These are phyloP conservation scores for Quercus phellos DNA, from an alignment of 331 rosid genomes.

Conservation along the genomic window DNA sequence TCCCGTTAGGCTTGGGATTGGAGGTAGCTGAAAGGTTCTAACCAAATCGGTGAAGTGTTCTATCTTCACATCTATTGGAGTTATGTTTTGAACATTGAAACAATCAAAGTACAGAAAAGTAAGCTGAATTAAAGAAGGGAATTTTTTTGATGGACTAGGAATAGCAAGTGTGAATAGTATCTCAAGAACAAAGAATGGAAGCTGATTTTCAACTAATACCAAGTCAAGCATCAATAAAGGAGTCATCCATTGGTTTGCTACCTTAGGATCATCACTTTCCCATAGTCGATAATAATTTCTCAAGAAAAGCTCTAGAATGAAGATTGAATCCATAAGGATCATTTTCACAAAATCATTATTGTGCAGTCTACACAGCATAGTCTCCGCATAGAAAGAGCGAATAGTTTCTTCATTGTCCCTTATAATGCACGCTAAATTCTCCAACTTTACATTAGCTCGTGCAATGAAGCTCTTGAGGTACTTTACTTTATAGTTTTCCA, in stretches of 20 bases:
- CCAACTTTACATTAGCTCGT: background rate
- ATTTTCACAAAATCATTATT: background rate
- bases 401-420: background rate
- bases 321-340: background rate
- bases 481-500: background rate
- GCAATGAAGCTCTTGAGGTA: background rate
- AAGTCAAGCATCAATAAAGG: constrained; percentile 14
- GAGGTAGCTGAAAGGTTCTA: background rate
- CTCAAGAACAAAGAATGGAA: constrained; percentile 16
- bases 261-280: background rate
- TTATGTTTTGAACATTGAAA: background rate
- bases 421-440: background rate
- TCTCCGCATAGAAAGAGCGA: constrained; percentile 3
- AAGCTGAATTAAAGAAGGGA: background rate
- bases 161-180: background rate
- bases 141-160: background rate
- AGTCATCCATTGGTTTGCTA: constrained; percentile 5
- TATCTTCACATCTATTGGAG: background rate
- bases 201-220: constrained; percentile 26
- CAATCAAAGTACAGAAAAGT: background rate
- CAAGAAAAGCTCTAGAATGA: background rate
- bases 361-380: background rate
- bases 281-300: background rate
- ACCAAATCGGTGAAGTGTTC: background rate
- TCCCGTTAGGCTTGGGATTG: background rate